Evolutionary conservation across 441 rosid genomes (phyloP).

Genomic region (Hura crepitans): DNA sequence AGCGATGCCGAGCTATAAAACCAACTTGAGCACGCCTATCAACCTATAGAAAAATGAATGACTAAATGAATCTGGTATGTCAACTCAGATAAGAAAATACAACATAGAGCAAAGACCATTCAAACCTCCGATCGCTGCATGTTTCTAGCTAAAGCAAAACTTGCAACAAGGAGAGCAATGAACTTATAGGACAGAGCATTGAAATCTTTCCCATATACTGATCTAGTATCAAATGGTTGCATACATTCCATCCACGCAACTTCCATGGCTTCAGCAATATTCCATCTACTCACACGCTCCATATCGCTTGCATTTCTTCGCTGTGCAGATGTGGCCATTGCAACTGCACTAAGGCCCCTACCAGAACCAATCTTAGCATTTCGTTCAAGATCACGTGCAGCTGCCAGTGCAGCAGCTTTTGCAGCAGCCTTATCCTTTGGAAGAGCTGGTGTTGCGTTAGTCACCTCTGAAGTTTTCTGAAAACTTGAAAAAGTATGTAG

Average conservation of each 20-base stretch:
- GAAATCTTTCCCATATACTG: slow-evolving; percentile 97
- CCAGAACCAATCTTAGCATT: slow-evolving; percentile 98
- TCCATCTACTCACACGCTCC: slow-evolving; percentile 97
- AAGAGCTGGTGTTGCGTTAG: slow-evolving; percentile 53
- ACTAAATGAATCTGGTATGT: slow-evolving; percentile 13
- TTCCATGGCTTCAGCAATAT: slow-evolving; percentile 90
- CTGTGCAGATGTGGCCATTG: slow-evolving; percentile 99
- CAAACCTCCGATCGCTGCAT: slow-evolving; percentile 97
- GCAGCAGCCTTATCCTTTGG: slow-evolving; percentile 98
- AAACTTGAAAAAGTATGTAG: slow-evolving; percentile 90
- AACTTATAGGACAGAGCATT: slow-evolving; percentile 93
- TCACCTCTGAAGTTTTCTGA: slow-evolving; percentile 70
- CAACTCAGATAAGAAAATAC: slow-evolving; percentile 20
- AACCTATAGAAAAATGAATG: slow-evolving; percentile 46
- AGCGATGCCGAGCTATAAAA: slow-evolving; percentile 53
- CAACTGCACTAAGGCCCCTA: slow-evolving; percentile 99
- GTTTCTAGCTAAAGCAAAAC: slow-evolving; percentile 98
- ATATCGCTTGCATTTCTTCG: slow-evolving; percentile 81
- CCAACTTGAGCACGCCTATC: slow-evolving; percentile 91
- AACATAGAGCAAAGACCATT: slow-evolving; percentile 22
- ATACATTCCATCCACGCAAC: slow-evolving; percentile 99
- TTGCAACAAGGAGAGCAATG: slow-evolving; percentile 95
- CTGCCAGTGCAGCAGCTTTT: slow-evolving; percentile 98
- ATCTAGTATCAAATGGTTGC: slow-evolving; percentile 88
- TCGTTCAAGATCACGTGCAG: slow-evolving; percentile 99